Evolutionary conservation across 2,329 filamentous ascomycete genomes (phyloP), one percentile per base, ranked within the genome.

Genomic region (Xylaria hypoxylon): DNA sequence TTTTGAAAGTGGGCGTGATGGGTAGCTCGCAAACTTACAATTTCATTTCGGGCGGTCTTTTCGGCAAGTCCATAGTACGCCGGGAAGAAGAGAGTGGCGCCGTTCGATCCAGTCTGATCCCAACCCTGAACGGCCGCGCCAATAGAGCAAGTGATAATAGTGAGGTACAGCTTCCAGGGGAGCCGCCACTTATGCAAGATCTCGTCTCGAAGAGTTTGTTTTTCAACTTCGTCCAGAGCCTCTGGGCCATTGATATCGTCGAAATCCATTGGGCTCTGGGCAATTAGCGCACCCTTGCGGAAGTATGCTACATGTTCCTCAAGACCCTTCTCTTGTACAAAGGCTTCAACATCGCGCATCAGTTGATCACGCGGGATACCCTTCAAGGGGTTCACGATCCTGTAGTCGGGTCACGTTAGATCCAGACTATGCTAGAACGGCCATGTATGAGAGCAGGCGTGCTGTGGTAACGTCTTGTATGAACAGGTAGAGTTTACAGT

Each of bases 61-160:
- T 70, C 45, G 17, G 63, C 85, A 59, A 91, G 83, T 15, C 81
- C 80, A 55, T 89, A 88, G 35, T 82, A 82, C 0, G 76, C 65
- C 0, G 87, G 87, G 70, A 90, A 90, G 60, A 85, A 85, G 70
- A 90, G 79, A 70, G 88, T 90, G 63, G 89, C 88, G 42, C 87
- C 87, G 70, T 89, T 90, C 60, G 83, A 82, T 40, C 87, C 88
- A 22, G 88, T 90, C 76, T 90, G 87, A 69, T 91, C 89, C 89
- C 88, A 91, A 26, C 89, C 88, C 72, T 90, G 87, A 10, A 91
- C 88, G n/a, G 89, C 89, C 17, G 90, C 90, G 57, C 88, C 89
- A 59, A 92, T 86, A 47, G 90, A 91, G 76, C 89, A 91, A 24
- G 88, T 86, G 11, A 86, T 80, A 70, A 92, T 90, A 42, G 90